Percentiles rank a stretch among this genome's conserved stretches.
These are phyloP conservation scores for Saturnispora diversa DNA, from an alignment of 805 yeast species.

Conservation along the genomic window DNA sequence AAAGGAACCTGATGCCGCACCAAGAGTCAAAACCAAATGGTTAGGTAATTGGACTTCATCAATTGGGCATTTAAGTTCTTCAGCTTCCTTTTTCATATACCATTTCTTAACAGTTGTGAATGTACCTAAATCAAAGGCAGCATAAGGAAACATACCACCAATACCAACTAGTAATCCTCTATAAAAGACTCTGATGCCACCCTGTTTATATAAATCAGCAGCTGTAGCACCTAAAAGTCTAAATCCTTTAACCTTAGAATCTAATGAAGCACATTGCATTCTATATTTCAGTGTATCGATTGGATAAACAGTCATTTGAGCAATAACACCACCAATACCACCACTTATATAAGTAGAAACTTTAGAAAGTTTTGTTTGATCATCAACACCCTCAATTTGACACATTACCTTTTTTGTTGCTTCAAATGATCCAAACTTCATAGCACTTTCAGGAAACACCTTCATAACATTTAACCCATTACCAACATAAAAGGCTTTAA, in stretches of 20 bases:
- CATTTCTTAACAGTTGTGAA: slow-evolving; percentile 78
- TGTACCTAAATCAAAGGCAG: slow-evolving; percentile 92
- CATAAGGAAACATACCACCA: slow-evolving; percentile 94
- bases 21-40: slow-evolving; percentile 75
- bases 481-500: slow-evolving; percentile 85
- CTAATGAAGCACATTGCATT: slow-evolving; percentile 83
- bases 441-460: slow-evolving; percentile 95
- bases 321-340: slow-evolving; percentile 91
- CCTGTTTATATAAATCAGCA: slow-evolving; percentile 65
- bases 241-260: slow-evolving; percentile 52
- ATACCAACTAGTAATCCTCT: slow-evolving; percentile 88
- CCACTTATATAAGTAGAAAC: slow-evolving; percentile 84
- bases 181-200: slow-evolving; percentile 73
- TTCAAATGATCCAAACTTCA: slow-evolving; percentile 94
- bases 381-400: slow-evolving; percentile 64
- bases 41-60: slow-evolving; percentile 73
- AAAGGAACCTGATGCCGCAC: slow-evolving; percentile 91
- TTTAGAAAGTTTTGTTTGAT: slow-evolving; percentile 61
- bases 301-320: slow-evolving; percentile 91
- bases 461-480: slow-evolving; percentile 89
- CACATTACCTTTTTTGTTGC: slow-evolving; percentile 71
- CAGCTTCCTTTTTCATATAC: slow-evolving; percentile 60
- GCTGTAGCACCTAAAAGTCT: slow-evolving; percentile 59
- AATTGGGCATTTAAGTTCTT: slow-evolving; percentile 38
- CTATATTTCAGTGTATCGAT: slow-evolving; percentile 91